These are phyloP conservation scores for Boehmeria nivea DNA, from an alignment of 306 rosid species.

Conservation along the genomic window DNA sequence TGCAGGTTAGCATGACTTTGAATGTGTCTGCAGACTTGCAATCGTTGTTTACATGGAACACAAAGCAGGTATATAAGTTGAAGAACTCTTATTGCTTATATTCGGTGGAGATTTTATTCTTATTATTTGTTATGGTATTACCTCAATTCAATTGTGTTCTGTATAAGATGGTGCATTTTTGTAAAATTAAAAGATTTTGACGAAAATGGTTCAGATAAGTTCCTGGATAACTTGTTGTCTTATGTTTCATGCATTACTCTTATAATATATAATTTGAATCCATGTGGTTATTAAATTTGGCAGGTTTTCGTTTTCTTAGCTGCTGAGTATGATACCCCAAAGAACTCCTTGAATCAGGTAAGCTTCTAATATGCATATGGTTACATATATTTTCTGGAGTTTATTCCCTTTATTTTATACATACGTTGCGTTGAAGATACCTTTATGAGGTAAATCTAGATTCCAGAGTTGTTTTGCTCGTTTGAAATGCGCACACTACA, in stretches of 20 bases:
- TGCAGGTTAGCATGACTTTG: constrained; percentile 85
- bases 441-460: too few species aligned
- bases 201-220: too few species aligned
- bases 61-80: constrained; percentile 73
- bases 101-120: background rate
- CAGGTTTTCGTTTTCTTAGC: constrained; percentile 86
- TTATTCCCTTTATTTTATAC: background rate
- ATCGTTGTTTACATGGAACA: constrained; percentile 96
- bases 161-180: too few species aligned
- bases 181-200: too few species aligned
- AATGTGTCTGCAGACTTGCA: constrained; percentile 87
- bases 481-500: too few species aligned
- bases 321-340: constrained; percentile 73
- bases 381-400: constrained; percentile 12
- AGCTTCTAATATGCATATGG: constrained; percentile 2
- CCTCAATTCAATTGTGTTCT: background rate
- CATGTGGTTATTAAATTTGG: background rate
- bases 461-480: too few species aligned
- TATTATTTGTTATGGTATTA: background rate
- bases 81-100: background rate
- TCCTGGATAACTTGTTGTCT: too few species aligned
- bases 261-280: too few species aligned
- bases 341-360: constrained; percentile 74
- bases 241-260: too few species aligned
- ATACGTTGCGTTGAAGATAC: too few species aligned